phyloP scores from a whole-genome alignment of 1,284 basidiomycete genomes.

The Psilocybe mexicana region DNA sequence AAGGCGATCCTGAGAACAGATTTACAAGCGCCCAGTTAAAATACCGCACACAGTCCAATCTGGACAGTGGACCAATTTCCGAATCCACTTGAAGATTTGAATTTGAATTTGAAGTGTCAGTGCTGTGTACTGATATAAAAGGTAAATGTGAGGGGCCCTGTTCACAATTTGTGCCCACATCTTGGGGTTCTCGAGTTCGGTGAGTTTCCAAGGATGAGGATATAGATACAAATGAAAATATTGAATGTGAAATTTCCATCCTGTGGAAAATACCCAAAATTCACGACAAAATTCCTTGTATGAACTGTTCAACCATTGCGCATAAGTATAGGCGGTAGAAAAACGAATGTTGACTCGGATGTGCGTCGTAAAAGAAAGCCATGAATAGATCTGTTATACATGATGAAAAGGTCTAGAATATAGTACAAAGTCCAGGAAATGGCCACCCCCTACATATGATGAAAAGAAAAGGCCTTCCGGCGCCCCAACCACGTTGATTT shows the following conservation, averaged over 20 bases:
- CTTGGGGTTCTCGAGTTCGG: no score
- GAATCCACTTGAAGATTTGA: no score
- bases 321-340: not conserved
- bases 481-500: not conserved
- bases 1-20: not conserved
- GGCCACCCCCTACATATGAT: no score
- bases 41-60: not conserved
- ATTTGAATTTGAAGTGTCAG: no score
- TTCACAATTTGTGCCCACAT: no score
- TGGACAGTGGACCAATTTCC: not conserved
- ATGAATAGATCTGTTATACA: constrained; percentile 5
- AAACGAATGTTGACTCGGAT: not conserved
- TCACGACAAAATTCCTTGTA: no score
- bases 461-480: not conserved
- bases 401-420: not conserved
- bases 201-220: no score
- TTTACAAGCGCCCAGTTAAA: not conserved
- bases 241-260: no score
- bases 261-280: no score
- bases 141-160: no score
- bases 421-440: not conserved
- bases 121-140: no score
- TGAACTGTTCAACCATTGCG: not conserved
- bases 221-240: no score
- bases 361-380: not conserved